These are phyloP conservation scores for Apiospora arundinis DNA, from an alignment of 2,329 filamentous ascomycete genomes.

Conservation along the genomic window DNA sequence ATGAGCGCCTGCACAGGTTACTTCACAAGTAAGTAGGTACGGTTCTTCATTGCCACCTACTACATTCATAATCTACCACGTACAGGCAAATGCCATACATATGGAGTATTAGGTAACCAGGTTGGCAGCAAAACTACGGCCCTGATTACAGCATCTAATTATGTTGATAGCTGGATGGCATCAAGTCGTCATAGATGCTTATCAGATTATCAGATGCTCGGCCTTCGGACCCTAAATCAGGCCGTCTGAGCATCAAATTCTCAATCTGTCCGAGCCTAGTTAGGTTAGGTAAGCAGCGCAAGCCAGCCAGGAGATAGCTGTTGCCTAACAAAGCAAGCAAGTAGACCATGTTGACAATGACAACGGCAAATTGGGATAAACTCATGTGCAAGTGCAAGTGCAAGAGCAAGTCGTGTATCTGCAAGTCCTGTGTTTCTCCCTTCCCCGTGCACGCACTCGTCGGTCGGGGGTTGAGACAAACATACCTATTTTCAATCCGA, in stretches of 20 bases:
- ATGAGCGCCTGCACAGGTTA: neutral
- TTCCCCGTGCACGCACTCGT: neutral
- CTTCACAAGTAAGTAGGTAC: neutral
- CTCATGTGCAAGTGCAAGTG: neutral
- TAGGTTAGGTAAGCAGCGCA: slow-evolving; percentile 13
- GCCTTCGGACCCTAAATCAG: slow-evolving; percentile 12
- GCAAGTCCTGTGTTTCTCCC: neutral
- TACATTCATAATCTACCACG: too few species aligned
- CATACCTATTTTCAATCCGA: neutral
- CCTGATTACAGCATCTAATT: neutral
- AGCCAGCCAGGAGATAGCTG: neutral
- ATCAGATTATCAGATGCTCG: slow-evolving; percentile 4
- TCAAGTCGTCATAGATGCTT: slow-evolving; percentile 5
- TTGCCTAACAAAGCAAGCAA: slow-evolving; percentile 5
- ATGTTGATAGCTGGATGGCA: neutral
- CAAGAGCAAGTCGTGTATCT: neutral
- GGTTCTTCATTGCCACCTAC: neutral
- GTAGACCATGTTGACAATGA: neutral
- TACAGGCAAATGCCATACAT: neutral
- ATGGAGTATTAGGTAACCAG: neutral
- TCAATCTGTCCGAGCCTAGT: neutral
- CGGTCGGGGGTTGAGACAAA: neutral
- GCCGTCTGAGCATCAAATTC: neutral
- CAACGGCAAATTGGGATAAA: neutral
- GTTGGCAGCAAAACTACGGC: neutral